Base-by-base conservation (phyloP, 306 rosid genomes). In the Corylus heterophylla region DNA sequence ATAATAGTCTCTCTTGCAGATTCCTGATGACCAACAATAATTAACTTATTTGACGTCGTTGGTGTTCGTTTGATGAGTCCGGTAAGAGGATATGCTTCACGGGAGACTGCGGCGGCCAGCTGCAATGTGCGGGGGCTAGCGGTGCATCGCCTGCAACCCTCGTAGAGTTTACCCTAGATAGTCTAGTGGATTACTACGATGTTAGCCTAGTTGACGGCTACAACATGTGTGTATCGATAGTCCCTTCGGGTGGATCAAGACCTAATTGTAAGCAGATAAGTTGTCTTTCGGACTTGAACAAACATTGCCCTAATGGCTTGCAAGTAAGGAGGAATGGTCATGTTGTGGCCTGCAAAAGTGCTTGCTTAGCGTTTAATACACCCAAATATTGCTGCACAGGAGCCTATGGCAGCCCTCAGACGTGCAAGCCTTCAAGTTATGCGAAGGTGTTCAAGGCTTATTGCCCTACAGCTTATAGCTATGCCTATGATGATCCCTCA, bases 121-220 rank as follows among this genome's bases (percentile, higher is more conserved):
- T 92, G 5, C 39, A 78, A 76, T 89, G 97, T 2, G 72, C 37
- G 0, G 90, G 90, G 8, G 84, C 87, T 0, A 89, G 94, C 1
- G 92, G 92, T 0, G 18, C 37, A 0, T 87, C 91, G 13, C 94
- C 90, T 2, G 87, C 92, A 61, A 82, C 94, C 13, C 80, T 92
- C 1, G 86, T 90, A 6, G 92, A 92, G 83, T 89, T 92, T 76
- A 89, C 92, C 52, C 86, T 89, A 25, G 89, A 89, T 73, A 89
- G 89, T 76, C 92, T 78, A 0, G 20, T 42, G 39, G 92, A 88
- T 75, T 92, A 82, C 49, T 92, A 89, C 25, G 91, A 92, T 74
- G 78, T 89, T 64, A 92, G 92, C 74, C 92, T 92, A 25, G 94
- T 88, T 44, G 97, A 92, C 50, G 94, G 94, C 48, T 90, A 87